Evolutionary conservation across 176 grass and related monocot genomes (phyloP).

Genomic region (Cocos nucifera): DNA sequence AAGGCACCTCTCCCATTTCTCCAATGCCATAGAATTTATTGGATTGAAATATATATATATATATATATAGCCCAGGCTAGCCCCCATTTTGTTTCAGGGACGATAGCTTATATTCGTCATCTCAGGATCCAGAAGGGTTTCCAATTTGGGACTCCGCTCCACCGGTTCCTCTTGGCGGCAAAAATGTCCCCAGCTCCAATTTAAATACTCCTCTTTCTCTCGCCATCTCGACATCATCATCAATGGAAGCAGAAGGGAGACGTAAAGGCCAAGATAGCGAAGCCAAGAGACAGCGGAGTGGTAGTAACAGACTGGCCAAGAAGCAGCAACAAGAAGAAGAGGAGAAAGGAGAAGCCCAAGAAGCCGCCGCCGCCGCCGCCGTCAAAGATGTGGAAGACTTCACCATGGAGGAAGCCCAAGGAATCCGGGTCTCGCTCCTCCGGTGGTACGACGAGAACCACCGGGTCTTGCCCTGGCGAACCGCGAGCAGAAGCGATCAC

Average conservation of each 20-base stretch:
- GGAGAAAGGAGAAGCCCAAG: neutral
- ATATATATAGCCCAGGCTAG: no score
- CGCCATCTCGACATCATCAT: neutral
- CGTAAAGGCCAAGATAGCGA: neutral
- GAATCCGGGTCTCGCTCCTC: slow-evolving; percentile 43
- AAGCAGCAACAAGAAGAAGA: neutral
- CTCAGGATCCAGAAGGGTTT: no score
- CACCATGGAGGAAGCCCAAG: slow-evolving; percentile 6
- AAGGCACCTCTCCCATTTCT: no score
- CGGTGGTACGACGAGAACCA: slow-evolving; percentile 64
- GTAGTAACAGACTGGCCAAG: no score
- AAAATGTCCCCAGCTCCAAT: neutral
- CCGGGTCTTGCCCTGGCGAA: slow-evolving; percentile 74
- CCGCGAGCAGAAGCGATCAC: neutral
- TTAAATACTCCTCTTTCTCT: neutral
- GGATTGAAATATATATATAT: no score
- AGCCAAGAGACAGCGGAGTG: neutral
- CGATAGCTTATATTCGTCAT: no score
- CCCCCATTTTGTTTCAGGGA: no score
- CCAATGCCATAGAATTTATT: no score
- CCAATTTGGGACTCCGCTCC: neutral
- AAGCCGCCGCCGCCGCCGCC: neutral
- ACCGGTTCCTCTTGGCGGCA: slow-evolving; percentile 4
- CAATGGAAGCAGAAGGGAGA: neutral
- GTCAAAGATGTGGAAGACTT: slow-evolving; percentile 39